Evolutionary conservation across 1,139 yeast genomes (phyloP), one percentile per base, ranked within the genome.

Genomic region (Lodderomyces elongisporus): DNA sequence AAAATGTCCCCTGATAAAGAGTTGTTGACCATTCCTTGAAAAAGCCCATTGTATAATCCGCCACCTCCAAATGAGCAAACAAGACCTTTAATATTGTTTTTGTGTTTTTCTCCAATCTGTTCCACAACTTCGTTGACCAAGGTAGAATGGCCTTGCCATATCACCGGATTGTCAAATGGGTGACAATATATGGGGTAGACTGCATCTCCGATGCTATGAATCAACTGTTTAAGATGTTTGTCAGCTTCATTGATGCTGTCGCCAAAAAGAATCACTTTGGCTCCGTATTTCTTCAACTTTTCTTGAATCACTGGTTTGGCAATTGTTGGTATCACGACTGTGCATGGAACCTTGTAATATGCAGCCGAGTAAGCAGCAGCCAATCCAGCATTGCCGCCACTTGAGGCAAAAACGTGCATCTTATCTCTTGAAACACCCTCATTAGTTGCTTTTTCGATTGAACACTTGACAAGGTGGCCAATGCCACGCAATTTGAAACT

Each of bases 331-430:
- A 82, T 72, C 1, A 79, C 85, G 5, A 82, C 87, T 0, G 84
- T 77, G 43, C 88, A 79, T 8, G 66, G 63, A 6, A 70, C 52
- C 2, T 62, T 60, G 39, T 67, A 63, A 34, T 51, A 56, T 24
- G 51, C 52, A 4, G 82, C 74, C 27, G 83, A 76, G 34, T 70
- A 70, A 0, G 87, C 85, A 2, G 85, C 85, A 0, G 89, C 89
- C 32, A 79, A 60, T 0, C 91, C 91, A 0, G 91, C 91, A 50
- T 82, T 82, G 1, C 91, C 91, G 9, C 89, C 91, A 12, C 85
- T 77, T 21, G 84, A 77, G 5, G 82, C 69, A 50, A 68, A 75
- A 4, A 80, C 76, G 20, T 69, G 71, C 23, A 74, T 65, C 24
- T 52, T 49, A 37, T 46, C 25, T 57, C 30, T 53, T 44, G 45